Base-by-base conservation (phyloP, 352 stramenopile genomes). In the Phytopythium litorale region DNA sequence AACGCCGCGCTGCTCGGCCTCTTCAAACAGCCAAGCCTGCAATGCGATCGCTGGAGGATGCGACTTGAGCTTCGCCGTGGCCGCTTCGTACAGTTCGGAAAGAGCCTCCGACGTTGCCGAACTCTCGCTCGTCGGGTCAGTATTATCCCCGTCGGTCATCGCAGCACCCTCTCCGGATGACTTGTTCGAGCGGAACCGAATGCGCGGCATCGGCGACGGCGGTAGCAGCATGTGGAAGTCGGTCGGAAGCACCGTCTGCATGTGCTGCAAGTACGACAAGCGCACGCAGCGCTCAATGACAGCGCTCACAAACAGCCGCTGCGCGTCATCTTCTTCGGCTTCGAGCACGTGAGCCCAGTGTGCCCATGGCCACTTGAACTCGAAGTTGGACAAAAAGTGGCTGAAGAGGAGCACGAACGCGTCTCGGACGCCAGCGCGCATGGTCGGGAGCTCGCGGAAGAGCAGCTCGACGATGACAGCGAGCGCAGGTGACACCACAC, bases 341-440 rank as follows among this genome's bases (percentile, higher is more conserved):
- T 92, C 84, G 25, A 94, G 64, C 18, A 96, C 82, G 51, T 93
- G 80, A 1, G 78, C 68, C 87, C 87, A 96, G 28, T 81, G 81
- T 0, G 76, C 67, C 84, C 84, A 96, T 7, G 77, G 73, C 87
- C 87, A 96, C 64, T 96, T 96, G 64, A 80, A 96, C 61, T 96
- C 87, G 50, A 93, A 96, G 49, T 96, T 96, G 3, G 84, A 91
- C 38, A 96, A 45, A 57, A 96, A 96, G 60, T 92, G 84, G 58
- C 82, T 92, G 59, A 96, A 90, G 28, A 93, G 60, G 51, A 84
- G 71, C 40, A 92, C 84, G n/a, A 96, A 91, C 4, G 78, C 74
- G 40, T 89, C 76, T 7, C 81, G 60, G 0, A 72, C 72, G 28
- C 68, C 66, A 7, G 84, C 81, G 40, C 72, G 81, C 84, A 96